Percentiles rank a stretch among this genome's conserved stretches.
These are phyloP conservation scores for Ascocoryne sarcoides DNA, from an alignment of 2,329 filamentous ascomycete genomes.

Conservation along the genomic window DNA sequence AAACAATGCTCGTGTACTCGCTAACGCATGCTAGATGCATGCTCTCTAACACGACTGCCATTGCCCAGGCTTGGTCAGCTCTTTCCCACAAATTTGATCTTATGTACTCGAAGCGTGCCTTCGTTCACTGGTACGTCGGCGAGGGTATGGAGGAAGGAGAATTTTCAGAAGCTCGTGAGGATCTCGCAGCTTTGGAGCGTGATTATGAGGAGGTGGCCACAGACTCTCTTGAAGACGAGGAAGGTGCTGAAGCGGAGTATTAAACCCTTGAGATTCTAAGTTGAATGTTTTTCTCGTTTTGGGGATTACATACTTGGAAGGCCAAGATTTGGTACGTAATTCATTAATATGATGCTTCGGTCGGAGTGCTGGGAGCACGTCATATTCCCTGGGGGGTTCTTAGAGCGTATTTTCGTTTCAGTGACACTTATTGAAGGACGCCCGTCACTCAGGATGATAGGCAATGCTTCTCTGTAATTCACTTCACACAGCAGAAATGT, in stretches of 20 bases:
- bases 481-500: conserved; percentile 9
- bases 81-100: conserved; percentile 98
- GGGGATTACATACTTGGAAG: conserved; percentile 24
- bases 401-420: conserved; percentile 17
- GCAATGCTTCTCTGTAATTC: conserved; percentile 27
- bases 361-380: conserved; percentile 22
- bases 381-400: conserved; percentile 19
- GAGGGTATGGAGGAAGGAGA: conserved; percentile 99
- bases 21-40: conserved; percentile 64
- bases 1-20: conserved; percentile 1
- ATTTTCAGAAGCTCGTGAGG: conserved; percentile 98
- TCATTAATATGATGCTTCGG: conserved; percentile 21
- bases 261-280: conserved; percentile 19
- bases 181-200: conserved; percentile 92
- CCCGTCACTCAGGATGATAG: conserved; percentile 25
- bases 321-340: conserved; percentile 23
- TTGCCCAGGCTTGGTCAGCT: conserved; percentile 95
- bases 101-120: conserved; percentile 99
- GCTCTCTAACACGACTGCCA: conserved; percentile 97
- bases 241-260: conserved; percentile 63
- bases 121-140: conserved; percentile 99
- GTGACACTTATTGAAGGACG: conserved; percentile 18
- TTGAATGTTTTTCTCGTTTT: conserved; percentile 22
- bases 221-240: conserved; percentile 83
- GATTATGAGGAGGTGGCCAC: conserved; percentile 98